Evolutionary conservation across 2,329 filamentous ascomycete genomes (phyloP).

Genomic region (Colletotrichum tanaceti): DNA sequence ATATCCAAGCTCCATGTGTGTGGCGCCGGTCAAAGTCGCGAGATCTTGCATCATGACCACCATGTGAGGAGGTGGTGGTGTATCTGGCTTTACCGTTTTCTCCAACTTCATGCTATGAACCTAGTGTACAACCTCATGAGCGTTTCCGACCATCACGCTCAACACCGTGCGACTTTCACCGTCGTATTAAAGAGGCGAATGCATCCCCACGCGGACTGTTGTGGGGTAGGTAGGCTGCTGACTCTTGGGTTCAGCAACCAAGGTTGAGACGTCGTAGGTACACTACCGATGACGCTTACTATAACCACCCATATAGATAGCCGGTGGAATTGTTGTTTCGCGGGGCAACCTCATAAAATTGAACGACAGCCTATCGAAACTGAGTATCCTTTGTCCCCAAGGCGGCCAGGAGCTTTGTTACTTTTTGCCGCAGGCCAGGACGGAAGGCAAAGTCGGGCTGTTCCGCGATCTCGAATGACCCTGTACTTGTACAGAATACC

Average conservation of each 20-base stretch:
- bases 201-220: background rate
- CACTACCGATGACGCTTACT: background rate
- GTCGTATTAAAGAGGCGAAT: slow-evolving; percentile 11
- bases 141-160: background rate
- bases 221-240: slow-evolving; percentile 5
- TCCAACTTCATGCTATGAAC: slow-evolving; percentile 9
- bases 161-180: slow-evolving; percentile 4
- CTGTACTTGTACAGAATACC: too few relatives aligned
- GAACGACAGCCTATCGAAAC: background rate
- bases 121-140: slow-evolving; percentile 11
- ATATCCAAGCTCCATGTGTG: slow-evolving; percentile 22
- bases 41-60: slow-evolving; percentile 12
- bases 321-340: slow-evolving; percentile 5
- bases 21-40: slow-evolving; percentile 9
- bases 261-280: background rate
- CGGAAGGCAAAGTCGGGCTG: slow-evolving; percentile 26
- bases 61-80: slow-evolving; percentile 24
- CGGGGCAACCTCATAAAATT: background rate
- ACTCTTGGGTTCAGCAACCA: background rate
- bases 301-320: background rate
- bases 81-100: background rate
- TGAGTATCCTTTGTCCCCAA: background rate
- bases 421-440: background rate
- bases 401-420: background rate
- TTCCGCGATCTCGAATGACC: slow-evolving; percentile 23